Percentiles rank a stretch among this genome's conserved stretches.
These are phyloP conservation scores for Penicillium parvum DNA, from an alignment of 495 filamentous ascomycete species.

Conservation along the genomic window DNA sequence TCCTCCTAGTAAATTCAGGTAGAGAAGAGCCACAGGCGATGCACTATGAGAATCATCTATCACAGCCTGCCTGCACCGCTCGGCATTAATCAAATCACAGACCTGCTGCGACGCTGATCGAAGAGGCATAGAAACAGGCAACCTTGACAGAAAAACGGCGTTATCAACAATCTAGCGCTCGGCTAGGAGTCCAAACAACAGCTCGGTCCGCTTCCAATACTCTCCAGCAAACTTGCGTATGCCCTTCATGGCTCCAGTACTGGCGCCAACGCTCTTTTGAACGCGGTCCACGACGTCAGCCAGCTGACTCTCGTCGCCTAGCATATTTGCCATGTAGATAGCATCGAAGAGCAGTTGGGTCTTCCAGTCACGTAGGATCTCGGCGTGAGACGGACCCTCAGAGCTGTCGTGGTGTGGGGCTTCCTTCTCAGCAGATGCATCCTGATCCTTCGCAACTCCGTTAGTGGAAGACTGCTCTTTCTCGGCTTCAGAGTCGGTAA, in stretches of 20 bases:
- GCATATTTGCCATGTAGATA: slow-evolving; percentile 55
- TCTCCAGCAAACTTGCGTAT: slow-evolving; percentile 57
- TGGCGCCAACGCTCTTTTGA: slow-evolving; percentile 42
- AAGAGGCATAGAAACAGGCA: too few relatives aligned
- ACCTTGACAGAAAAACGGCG: too few relatives aligned
- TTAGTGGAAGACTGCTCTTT: slow-evolving; percentile 4
- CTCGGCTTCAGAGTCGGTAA: background rate
- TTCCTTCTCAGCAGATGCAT: background rate
- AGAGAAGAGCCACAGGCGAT: too few relatives aligned
- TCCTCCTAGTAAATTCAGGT: too few relatives aligned
- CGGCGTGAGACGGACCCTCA: slow-evolving; percentile 5
- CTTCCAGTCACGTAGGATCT: slow-evolving; percentile 47
- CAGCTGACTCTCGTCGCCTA: slow-evolving; percentile 38
- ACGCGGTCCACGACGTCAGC: slow-evolving; percentile 43
- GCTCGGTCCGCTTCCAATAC: slow-evolving; percentile 74
- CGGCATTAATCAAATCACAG: background rate
- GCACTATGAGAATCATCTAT: too few relatives aligned
- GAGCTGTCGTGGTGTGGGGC: slow-evolving; percentile 4
- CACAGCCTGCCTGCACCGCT: too few relatives aligned
- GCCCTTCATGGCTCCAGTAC: slow-evolving; percentile 39
- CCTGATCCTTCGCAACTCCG: background rate
- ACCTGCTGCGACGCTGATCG: too few relatives aligned
- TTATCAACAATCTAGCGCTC: slow-evolving; percentile 6
- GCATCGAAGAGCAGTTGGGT: slow-evolving; percentile 79
- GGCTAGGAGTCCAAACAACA: slow-evolving; percentile 63